Percentiles rank a stretch among this genome's conserved stretches.
These are phyloP conservation scores for Raffaelea ambrosiae DNA, from an alignment of 2,329 filamentous ascomycete species.

Conservation along the genomic window DNA sequence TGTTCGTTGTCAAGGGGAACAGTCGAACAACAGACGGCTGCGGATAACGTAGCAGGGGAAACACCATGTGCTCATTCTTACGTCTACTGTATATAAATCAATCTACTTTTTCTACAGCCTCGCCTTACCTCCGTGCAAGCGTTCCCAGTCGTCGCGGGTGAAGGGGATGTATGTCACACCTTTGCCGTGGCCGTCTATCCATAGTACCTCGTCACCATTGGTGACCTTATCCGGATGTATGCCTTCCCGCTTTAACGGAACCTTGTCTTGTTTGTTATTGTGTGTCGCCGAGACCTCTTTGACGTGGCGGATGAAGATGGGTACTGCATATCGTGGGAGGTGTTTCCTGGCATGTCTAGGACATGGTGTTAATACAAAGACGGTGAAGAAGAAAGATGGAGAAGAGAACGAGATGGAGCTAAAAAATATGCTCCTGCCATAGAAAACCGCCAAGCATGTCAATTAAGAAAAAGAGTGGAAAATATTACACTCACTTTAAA, in stretches of 20 bases:
- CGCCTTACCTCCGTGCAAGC: slow-evolving; percentile 17
- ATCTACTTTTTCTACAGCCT: slow-evolving; percentile 18
- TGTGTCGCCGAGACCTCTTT: slow-evolving; percentile 52
- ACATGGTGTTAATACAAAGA: background rate
- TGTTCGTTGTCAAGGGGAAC: too few relatives aligned
- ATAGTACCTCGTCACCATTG: slow-evolving; percentile 31
- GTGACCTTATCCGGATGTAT: slow-evolving; percentile 46
- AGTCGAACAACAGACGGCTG: too few relatives aligned
- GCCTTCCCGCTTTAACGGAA: slow-evolving; percentile 58
- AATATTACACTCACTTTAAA: slow-evolving; percentile 32
- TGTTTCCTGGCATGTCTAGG: slow-evolving; percentile 43
- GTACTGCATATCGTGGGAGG: slow-evolving; percentile 67
- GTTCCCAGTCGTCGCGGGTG: slow-evolving; percentile 48
- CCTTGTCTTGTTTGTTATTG: slow-evolving; percentile 77
- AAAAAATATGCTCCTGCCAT: too few relatives aligned
- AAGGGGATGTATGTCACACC: slow-evolving; percentile 51
- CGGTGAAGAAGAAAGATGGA: background rate
- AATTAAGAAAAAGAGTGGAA: background rate
- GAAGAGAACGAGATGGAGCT: background rate
- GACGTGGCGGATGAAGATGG: slow-evolving; percentile 61
- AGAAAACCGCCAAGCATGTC: background rate
- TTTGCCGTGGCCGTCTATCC: slow-evolving; percentile 52
- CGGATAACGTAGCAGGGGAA: too few relatives aligned
- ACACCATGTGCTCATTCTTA: too few relatives aligned
- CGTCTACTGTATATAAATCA: too few relatives aligned